Evolutionary conservation across 208 protist genomes (phyloP).

Genomic region (Entamoeba moshkovskii): DNA sequence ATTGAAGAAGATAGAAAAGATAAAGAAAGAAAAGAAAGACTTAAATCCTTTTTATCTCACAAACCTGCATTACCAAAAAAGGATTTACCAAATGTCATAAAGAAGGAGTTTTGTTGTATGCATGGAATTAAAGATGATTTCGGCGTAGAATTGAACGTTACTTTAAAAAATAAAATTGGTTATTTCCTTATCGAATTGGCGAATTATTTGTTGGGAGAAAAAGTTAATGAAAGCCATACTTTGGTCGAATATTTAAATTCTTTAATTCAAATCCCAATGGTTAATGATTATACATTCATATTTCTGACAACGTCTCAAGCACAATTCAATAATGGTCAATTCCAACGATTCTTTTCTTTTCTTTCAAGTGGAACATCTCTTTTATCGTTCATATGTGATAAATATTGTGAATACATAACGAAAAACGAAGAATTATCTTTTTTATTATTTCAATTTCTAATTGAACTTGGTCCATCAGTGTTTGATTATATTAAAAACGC

Average conservation of each 20-base stretch:
- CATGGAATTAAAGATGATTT: neutral
- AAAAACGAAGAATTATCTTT: neutral
- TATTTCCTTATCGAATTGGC: neutral
- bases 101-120: neutral
- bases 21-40: neutral
- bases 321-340: neutral
- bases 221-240: neutral
- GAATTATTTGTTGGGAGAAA: neutral
- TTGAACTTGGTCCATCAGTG: neutral
- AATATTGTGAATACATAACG: neutral
- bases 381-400: neutral
- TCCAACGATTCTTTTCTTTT: neutral
- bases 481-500: neutral
- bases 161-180: neutral
- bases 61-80: neutral
- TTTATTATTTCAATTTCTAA: neutral
- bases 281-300: neutral
- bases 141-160: neutral
- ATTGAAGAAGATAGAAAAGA: neutral
- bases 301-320: neutral
- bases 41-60: neutral
- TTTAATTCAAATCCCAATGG: neutral
- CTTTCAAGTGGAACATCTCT: neutral
- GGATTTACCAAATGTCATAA: neutral
- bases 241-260: neutral